Percentiles rank a stretch among this genome's conserved stretches.
Conservation (phyloP, 345 rosid species). For the Acer saccharum region DNA sequence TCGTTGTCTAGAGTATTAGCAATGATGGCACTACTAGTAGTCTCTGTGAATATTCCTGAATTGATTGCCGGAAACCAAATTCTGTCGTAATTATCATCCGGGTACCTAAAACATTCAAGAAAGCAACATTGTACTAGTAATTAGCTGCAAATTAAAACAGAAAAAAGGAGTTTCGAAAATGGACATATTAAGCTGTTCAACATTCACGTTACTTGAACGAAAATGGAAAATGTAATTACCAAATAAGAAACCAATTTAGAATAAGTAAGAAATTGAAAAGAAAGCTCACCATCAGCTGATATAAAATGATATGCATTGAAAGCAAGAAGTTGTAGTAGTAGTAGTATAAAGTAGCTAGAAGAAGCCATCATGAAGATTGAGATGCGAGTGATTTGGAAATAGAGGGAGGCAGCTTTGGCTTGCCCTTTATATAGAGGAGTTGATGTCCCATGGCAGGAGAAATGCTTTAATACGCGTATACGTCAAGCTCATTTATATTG, state of each 20-base stretch:
- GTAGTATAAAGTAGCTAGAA: not conserved
- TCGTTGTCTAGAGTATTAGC: constrained; percentile 16
- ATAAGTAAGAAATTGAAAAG: not conserved
- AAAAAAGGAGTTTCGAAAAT: no score
- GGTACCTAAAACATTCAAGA: constrained; percentile 16
- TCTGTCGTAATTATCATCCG: constrained; percentile 31
- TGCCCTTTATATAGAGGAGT: not conserved
- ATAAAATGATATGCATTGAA: not conserved
- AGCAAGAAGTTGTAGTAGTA: not conserved
- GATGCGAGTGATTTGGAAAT: not conserved
- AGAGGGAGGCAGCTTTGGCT: not conserved
- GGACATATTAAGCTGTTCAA: no score
- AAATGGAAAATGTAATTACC: no score
- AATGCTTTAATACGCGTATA: no score
- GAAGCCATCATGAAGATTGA: not conserved
- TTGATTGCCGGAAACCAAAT: constrained; percentile 35
- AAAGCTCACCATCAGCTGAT: not conserved
- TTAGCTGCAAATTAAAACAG: no score
- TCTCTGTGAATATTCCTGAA: not conserved
- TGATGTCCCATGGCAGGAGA: not conserved
- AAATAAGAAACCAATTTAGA: no score
- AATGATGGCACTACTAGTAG: constrained; percentile 1
- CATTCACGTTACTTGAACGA: no score
- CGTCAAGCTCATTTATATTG: not conserved
- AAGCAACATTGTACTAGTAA: not conserved